phyloP scores from a whole-genome alignment of 169 alveolate genomes.

The Plasmodium vivax region DNA sequence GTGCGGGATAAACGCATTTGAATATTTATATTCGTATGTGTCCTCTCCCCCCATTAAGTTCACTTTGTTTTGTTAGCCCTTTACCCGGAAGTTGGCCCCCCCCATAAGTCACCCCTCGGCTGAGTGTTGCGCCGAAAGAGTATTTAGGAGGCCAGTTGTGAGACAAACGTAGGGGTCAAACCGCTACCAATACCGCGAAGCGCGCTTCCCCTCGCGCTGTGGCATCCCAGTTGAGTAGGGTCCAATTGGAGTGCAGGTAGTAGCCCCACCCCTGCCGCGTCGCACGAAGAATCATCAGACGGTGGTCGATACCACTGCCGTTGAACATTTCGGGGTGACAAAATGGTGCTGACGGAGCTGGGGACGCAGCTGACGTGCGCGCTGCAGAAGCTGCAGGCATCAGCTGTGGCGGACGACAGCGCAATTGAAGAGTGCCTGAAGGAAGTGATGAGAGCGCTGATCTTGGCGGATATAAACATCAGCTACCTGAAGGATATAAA shows the following conservation, averaged over 20 bases:
- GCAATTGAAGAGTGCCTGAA: slow-evolving; percentile 92
- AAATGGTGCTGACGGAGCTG: slow-evolving; percentile 98
- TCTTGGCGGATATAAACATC: slow-evolving; percentile 95
- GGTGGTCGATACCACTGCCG: neutral
- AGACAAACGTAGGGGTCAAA: neutral
- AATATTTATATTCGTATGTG: no score
- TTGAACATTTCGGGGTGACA: neutral
- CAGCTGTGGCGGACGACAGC: slow-evolving; percentile 94
- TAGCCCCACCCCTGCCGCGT: neutral
- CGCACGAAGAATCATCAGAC: neutral
- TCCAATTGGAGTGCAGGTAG: neutral
- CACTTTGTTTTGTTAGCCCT: neutral
- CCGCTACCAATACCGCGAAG: neutral
- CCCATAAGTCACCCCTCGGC: neutral
- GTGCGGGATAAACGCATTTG: no score
- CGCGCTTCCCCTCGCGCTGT: neutral
- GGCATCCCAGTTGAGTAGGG: neutral
- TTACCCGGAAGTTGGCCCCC: neutral
- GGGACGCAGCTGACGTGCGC: slow-evolving; percentile 95
- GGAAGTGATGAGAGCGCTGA: slow-evolving; percentile 93
- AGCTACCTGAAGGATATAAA: slow-evolving; percentile 91
- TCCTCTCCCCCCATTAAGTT: neutral
- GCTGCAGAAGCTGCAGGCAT: slow-evolving; percentile 92
- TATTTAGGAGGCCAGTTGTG: neutral
- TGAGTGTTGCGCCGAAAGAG: neutral